These are phyloP conservation scores for Dioszegia aurantiaca DNA, from an alignment of 768 basidiomycete genomes.

Conservation along the genomic window DNA sequence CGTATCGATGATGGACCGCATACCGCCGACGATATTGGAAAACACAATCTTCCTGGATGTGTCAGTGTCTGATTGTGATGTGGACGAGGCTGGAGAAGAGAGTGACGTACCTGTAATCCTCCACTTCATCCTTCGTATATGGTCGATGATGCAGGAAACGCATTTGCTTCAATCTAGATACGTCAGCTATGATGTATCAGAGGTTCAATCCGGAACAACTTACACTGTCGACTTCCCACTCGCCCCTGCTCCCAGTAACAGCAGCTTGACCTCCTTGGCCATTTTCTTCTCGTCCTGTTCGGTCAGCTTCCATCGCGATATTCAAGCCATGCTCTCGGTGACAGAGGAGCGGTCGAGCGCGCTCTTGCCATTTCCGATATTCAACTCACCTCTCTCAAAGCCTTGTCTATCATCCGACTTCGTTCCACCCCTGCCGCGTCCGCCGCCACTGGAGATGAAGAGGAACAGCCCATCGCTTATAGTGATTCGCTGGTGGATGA, in stretches of 20 bases:
- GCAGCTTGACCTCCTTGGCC: slow-evolving; percentile 63
- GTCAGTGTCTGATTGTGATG: neutral
- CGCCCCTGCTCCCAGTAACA: slow-evolving; percentile 88
- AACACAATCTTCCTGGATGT: slow-evolving; percentile 72
- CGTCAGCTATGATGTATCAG: neutral
- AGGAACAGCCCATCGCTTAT: slow-evolving; percentile 4
- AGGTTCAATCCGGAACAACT: neutral
- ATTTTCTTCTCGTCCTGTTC: slow-evolving; percentile 69
- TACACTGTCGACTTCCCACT: slow-evolving; percentile 84
- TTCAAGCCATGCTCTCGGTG: no score
- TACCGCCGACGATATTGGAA: slow-evolving; percentile 82
- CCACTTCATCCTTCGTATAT: slow-evolving; percentile 76
- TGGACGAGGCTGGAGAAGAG: neutral
- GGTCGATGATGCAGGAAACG: slow-evolving; percentile 85
- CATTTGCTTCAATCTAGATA: slow-evolving; percentile 72
- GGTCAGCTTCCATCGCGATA: neutral
- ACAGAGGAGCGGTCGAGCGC: no score
- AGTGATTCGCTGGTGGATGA: neutral
- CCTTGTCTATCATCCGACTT: slow-evolving; percentile 69
- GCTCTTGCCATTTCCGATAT: neutral
- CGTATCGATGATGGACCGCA: slow-evolving; percentile 76
- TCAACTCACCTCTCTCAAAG: slow-evolving; percentile 53
- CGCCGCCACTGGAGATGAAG: slow-evolving; percentile 16
- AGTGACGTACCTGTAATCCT: slow-evolving; percentile 59
- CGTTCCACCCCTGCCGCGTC: slow-evolving; percentile 60